A percentile compares a stretch with the other conserved stretches of the same genome.
phyloP scores from a whole-genome alignment of 768 basidiomycete species.

The Dioszegia crocea region DNA sequence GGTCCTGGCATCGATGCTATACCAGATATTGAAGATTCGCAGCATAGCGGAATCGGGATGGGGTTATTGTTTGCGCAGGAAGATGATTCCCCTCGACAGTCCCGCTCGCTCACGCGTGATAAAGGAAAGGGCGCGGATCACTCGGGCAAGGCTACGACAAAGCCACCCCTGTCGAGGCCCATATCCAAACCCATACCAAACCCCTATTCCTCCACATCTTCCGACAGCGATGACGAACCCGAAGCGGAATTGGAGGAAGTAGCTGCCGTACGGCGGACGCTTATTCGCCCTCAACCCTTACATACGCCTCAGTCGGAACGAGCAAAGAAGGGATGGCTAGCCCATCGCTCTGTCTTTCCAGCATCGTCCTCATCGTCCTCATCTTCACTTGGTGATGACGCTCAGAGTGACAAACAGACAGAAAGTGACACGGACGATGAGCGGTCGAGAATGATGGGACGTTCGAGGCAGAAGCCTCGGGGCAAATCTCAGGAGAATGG shows the following conservation, averaged over 20 bases:
- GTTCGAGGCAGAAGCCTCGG: conserved; percentile 16
- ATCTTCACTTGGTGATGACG: conserved; percentile 10
- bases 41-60: conserved; percentile 21
- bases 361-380: conserved; percentile 29
- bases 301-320: conserved; percentile 14
- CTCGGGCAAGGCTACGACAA: background rate
- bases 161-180: no score
- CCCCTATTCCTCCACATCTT: conserved; percentile 32
- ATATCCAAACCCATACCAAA: no score
- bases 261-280: conserved; percentile 21
- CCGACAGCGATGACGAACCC: conserved; percentile 26
- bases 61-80: conserved; percentile 24
- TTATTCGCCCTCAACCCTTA: conserved; percentile 6
- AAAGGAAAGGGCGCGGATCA: conserved; percentile 8
- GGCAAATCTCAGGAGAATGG: conserved; percentile 5
- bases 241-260: conserved; percentile 33
- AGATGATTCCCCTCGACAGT: conserved; percentile 5
- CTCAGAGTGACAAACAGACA: conserved; percentile 32
- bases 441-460: conserved; percentile 24
- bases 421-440: conserved; percentile 25
- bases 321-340: conserved; percentile 45
- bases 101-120: background rate
- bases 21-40: conserved; percentile 29
- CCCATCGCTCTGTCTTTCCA: conserved; percentile 48
- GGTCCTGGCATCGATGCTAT: conserved; percentile 37